Percentiles rank a stretch among this genome's conserved stretches.
phyloP scores from a whole-genome alignment of 2,329 filamentous ascomycete genomes.

The Aspergillus fructus region DNA sequence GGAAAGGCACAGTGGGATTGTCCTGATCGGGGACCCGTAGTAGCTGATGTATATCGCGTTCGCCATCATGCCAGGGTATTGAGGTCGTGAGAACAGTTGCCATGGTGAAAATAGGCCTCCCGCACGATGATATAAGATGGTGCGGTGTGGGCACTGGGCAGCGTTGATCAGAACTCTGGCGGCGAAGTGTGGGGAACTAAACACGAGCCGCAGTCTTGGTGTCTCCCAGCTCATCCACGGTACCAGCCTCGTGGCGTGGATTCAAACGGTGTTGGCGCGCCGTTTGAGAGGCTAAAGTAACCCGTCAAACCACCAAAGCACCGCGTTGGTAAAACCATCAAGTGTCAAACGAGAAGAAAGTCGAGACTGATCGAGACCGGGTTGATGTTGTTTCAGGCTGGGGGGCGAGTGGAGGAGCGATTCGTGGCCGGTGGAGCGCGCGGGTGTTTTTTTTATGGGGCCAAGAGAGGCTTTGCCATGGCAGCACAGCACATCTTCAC shows the following conservation, averaged over 20 bases:
- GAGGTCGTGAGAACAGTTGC: conserved; percentile 21
- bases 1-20: conserved; percentile 67
- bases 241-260: neutral
- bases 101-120: conserved; percentile 15
- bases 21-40: conserved; percentile 57
- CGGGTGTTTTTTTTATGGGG: neutral
- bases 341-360: neutral
- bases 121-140: neutral
- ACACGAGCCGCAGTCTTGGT: neutral
- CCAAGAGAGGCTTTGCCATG: conserved; percentile 8
- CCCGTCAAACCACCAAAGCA: no score
- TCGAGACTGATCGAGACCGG: neutral
- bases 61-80: conserved; percentile 62
- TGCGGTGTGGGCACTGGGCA: neutral
- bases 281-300: no score
- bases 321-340: neutral
- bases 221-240: neutral
- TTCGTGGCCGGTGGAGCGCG: conserved; percentile 2
- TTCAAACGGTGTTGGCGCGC: no score
- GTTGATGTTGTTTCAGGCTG: neutral
- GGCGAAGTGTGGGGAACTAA: neutral
- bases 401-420: neutral
- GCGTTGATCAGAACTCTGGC: neutral
- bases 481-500: neutral
- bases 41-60: conserved; percentile 62